Evolutionary conservation across 1,284 basidiomycete species (phyloP).

Genomic region (Omphalotus olearius): DNA sequence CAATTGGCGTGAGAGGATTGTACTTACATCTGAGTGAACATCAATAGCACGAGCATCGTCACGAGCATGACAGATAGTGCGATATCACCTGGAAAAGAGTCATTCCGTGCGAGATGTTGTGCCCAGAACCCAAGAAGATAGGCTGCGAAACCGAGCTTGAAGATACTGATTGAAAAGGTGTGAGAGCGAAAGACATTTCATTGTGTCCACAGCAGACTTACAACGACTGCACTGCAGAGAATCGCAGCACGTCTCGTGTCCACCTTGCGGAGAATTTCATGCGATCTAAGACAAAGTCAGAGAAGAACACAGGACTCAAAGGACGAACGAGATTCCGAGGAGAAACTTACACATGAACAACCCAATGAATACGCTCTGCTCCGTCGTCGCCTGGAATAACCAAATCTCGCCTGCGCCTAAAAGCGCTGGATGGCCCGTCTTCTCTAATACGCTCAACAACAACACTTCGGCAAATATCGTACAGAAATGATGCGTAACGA

Average conservation of each 20-base stretch:
- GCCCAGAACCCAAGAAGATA: conserved; percentile 12
- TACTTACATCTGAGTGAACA: conserved; percentile 10
- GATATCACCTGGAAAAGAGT: conserved; percentile 2
- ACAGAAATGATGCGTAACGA: conserved; percentile 11
- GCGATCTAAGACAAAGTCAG: neutral
- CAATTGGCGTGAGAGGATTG: neutral
- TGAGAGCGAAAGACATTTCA: no score
- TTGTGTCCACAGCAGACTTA: neutral
- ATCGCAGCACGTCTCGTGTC: conserved; percentile 1
- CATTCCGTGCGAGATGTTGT: conserved; percentile 1
- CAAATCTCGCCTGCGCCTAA: conserved; percentile 10
- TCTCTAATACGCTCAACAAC: conserved; percentile 2
- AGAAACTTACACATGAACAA: conserved; percentile 6
- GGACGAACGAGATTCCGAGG: neutral
- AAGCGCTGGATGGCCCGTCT: conserved; percentile 1
- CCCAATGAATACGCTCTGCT: conserved; percentile 9
- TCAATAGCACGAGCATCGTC: conserved; percentile 3
- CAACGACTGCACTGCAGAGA: conserved; percentile 6
- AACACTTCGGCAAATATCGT: conserved; percentile 9
- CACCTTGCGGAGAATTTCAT: neutral
- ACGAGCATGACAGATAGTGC: conserved; percentile 10
- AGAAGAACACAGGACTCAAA: neutral
- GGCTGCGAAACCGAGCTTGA: conserved; percentile 8
- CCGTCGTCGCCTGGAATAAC: conserved; percentile 12
- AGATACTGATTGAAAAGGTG: neutral